Conservation (phyloP, 2,329 filamentous ascomycete species). For the Didymella arachidicola region DNA sequence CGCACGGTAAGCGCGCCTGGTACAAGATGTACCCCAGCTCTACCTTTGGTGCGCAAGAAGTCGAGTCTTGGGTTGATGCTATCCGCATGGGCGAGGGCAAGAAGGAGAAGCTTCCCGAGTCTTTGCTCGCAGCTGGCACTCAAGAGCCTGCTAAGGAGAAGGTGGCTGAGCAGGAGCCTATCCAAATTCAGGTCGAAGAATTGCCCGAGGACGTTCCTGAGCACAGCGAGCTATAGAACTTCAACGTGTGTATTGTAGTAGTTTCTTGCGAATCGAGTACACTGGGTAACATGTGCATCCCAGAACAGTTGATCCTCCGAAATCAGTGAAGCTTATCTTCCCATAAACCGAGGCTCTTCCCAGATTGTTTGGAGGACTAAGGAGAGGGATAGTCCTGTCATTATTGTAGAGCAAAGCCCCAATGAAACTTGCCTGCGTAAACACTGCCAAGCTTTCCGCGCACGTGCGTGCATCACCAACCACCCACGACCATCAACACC, state of each 20-base stretch:
- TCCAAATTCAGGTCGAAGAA: conserved; percentile 47
- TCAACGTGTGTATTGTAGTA: conserved; percentile 3
- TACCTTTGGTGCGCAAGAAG: conserved; percentile 63
- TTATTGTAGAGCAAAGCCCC: not conserved
- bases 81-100: conserved; percentile 86
- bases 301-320: not conserved
- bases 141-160: conserved; percentile 33
- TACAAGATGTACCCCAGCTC: conserved; percentile 75
- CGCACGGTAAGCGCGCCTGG: conserved; percentile 88
- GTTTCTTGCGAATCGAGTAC: not conserved
- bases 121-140: conserved; percentile 45
- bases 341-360: not conserved
- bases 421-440: not conserved
- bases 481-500: conserved; percentile 12
- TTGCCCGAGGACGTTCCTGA: conserved; percentile 30
- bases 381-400: not conserved
- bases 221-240: conserved; percentile 38
- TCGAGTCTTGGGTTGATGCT: conserved; percentile 90
- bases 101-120: conserved; percentile 73
- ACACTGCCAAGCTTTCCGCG: conserved; percentile 20
- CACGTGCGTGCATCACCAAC: conserved; percentile 22
- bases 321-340: not conserved
- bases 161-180: conserved; percentile 35
- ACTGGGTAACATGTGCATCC: not conserved
- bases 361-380: not conserved